Percentiles rank a stretch among this genome's conserved stretches.
Evolutionary conservation across 208 protist species (phyloP).

Genomic region (Kentomonas sorsogonicus): DNA sequence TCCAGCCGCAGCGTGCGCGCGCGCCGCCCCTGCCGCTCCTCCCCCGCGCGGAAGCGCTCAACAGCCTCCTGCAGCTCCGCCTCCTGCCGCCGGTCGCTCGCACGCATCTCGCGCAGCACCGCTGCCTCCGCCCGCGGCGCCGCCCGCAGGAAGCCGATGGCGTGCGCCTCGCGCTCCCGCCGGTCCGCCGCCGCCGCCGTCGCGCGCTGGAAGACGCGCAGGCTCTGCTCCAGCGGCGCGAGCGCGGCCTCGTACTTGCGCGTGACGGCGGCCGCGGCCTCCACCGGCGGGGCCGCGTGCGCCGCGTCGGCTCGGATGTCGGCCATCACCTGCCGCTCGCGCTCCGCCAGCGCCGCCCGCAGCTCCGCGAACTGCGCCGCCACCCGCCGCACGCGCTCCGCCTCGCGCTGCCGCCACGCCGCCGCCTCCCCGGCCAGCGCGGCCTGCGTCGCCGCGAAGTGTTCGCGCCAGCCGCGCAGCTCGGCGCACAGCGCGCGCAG

Average conservation of each 20-base stretch:
- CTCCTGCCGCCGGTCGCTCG: constrained; percentile 17
- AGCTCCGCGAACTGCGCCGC: constrained; percentile 28
- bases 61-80: constrained; percentile 14
- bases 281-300: constrained; percentile 24
- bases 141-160: constrained; percentile 12
- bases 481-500: constrained; percentile 40
- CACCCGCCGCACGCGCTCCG: constrained; percentile 15
- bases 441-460: constrained; percentile 28
- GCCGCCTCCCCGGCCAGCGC: constrained; percentile 34
- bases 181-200: constrained; percentile 4
- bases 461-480: constrained; percentile 33
- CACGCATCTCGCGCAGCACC: constrained; percentile 14
- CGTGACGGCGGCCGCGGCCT: constrained; percentile 25
- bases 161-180: constrained; percentile 22
- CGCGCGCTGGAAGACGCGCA: constrained; percentile 23
- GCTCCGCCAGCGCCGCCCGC: constrained; percentile 21
- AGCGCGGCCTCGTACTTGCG: constrained; percentile 35
- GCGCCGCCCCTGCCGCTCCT: constrained; percentile 5
- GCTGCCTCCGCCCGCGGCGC: neutral
- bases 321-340: constrained; percentile 17
- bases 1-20: neutral
- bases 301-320: constrained; percentile 13
- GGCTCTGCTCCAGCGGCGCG: constrained; percentile 20
- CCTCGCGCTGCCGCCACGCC: constrained; percentile 18
- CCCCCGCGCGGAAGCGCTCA: constrained; percentile 2